Evolutionary conservation across 2,329 filamentous ascomycete species (phyloP).

Genomic region (Leptographium procerum): DNA sequence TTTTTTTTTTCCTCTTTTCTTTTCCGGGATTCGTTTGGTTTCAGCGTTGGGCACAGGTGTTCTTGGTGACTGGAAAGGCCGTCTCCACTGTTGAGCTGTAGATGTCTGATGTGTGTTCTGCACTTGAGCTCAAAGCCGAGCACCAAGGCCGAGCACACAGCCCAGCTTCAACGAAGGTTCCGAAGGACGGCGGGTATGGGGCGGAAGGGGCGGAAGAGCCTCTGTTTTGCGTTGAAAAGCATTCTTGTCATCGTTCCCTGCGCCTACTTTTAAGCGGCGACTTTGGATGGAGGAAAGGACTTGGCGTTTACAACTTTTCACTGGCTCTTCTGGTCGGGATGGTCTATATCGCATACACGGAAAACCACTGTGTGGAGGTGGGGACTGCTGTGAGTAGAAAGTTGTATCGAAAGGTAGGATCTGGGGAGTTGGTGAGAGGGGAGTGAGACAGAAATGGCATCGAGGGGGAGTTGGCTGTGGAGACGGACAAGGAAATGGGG

Average conservation of each 20-base stretch:
- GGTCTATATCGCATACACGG: background rate
- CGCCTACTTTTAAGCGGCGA: background rate
- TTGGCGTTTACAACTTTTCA: slow-evolving; percentile 1
- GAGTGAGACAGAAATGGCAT: background rate
- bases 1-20: background rate
- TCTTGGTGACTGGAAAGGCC: slow-evolving; percentile 1
- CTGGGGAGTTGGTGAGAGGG: background rate
- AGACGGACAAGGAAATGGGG: background rate
- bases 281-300: background rate
- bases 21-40: slow-evolving; percentile 4
- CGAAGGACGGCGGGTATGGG: background rate
- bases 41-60: slow-evolving; percentile 6
- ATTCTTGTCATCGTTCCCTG: background rate
- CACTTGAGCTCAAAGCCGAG: background rate
- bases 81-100: background rate
- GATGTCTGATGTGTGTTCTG: background rate
- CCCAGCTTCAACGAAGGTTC: background rate
- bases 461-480: background rate
- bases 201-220: background rate
- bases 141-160: background rate
- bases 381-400: background rate
- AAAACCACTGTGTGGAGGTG: background rate
- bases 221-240: background rate
- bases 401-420: background rate
- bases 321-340: slow-evolving; percentile 2